phyloP scores from a whole-genome alignment of 2,329 filamentous ascomycete genomes.

The Uncinocarpus reesii region DNA sequence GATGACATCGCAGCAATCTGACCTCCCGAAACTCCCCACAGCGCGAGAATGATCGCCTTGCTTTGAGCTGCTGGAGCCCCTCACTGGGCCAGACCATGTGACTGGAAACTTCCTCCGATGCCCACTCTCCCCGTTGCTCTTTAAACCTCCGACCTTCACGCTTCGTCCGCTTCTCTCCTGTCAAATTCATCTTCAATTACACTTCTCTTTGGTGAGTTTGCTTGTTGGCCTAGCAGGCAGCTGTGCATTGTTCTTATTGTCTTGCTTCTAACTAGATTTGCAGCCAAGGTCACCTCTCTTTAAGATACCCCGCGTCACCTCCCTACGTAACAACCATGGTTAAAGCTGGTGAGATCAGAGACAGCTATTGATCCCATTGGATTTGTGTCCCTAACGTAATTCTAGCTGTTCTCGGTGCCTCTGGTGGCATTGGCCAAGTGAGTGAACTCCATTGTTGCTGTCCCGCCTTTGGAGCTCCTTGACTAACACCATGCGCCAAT shows the following conservation, averaged over 20 bases:
- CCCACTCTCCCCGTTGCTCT: slow-evolving; percentile 9
- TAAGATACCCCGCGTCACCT: slow-evolving; percentile 14
- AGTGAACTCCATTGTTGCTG: slow-evolving; percentile 20
- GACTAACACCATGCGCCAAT: slow-evolving; percentile 8
- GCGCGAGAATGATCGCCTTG: slow-evolving; percentile 1
- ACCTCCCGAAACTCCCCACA: slow-evolving; percentile 1
- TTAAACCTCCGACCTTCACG: slow-evolving; percentile 11
- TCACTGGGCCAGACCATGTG: slow-evolving; percentile 6
- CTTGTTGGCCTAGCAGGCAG: background rate
- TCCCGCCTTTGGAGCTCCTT: background rate
- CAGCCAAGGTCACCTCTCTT: background rate
- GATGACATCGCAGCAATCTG: background rate
- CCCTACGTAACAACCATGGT: slow-evolving; percentile 31
- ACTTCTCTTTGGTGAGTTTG: background rate
- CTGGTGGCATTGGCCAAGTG: slow-evolving; percentile 98
- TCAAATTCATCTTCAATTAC: slow-evolving; percentile 6
- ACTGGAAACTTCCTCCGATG: slow-evolving; percentile 11
- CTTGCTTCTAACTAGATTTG: background rate
- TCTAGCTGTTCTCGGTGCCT: slow-evolving; percentile 76
- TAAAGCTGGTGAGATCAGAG: slow-evolving; percentile 32
- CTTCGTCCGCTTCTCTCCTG: slow-evolving; percentile 7
- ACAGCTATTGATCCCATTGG: background rate
- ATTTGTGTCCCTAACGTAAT: slow-evolving; percentile 18
- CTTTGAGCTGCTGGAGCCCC: slow-evolving; percentile 5
- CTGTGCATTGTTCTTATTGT: background rate